Base-by-base conservation (phyloP, 2,329 filamentous ascomycete genomes). In the Lachnum nothofagi region DNA sequence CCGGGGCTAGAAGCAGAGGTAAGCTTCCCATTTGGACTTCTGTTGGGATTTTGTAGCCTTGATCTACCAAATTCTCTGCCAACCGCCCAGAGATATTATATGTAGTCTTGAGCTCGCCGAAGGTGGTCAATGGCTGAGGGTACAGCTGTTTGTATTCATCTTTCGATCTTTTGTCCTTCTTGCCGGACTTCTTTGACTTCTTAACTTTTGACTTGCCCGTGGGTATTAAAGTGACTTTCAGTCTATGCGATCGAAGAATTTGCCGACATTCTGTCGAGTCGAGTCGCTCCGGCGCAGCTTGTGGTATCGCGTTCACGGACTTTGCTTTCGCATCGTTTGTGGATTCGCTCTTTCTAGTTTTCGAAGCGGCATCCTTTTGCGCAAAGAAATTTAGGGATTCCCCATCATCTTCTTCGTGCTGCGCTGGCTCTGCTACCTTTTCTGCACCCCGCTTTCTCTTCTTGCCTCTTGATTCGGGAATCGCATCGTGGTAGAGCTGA, bases 1-100 rank as follows among this genome's bases (percentile, higher is more conserved):
- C 71, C 0, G 79, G 74, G 14, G 75, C 68, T 24, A 97, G 71
- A 29, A 97, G 72, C 39, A 97, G 69, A 23, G 93, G 91, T 55
- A 98, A 69, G 60, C 84, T 85, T 3, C 81, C 91, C 68, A 97
- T 79, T 66, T 98, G 93, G 10, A 98, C 91, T 68, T 97, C 91
- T 0, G 93, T 98, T 10, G 93, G 93, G 48, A 90, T 74, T 29
- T 78, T 81, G 65, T 95, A 98, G 9, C 87, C 89, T 69, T 97
- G 88, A n/a, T 80, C 77, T 12, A 79, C 74, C 24, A 98, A 73
- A 62, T 98, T 98, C 52, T 86, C 80, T 2, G 82, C 81, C 38
- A 98, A 69, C 35, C 83, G 77, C 34, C 77, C 73, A 3, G 88
- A 86, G 35, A 96, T 80, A n/a, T 77, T 78, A 68, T 91, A 95